A percentile compares a stretch with the other conserved stretches of the same genome.
Evolutionary conservation across 371 early-diverging fungal genomes (phyloP).

Genomic region (Phascolomyces articulosus): DNA sequence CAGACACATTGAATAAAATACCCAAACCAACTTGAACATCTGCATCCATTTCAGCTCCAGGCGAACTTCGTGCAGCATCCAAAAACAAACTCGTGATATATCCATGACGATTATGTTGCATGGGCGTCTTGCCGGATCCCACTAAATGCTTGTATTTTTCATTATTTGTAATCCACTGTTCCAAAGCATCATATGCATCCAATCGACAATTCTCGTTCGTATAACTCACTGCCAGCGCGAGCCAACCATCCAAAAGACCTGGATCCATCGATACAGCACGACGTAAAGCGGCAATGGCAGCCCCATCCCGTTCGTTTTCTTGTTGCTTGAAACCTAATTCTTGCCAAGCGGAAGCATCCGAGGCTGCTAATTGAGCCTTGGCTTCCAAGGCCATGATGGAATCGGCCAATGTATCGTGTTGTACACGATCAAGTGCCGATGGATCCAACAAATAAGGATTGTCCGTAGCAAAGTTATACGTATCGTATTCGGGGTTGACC

Average conservation of each 20-base stretch:
- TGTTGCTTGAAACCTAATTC: constrained; percentile 89
- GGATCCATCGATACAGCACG: constrained; percentile 82
- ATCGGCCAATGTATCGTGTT: constrained; percentile 74
- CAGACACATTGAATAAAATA: constrained; percentile 87
- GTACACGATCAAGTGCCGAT: constrained; percentile 42
- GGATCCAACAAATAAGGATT: constrained; percentile 76
- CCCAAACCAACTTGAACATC: constrained; percentile 95
- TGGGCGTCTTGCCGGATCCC: constrained; percentile 11
- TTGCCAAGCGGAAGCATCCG: constrained; percentile 86
- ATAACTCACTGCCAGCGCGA: constrained; percentile 91
- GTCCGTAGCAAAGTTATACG: constrained; percentile 76
- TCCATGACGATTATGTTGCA: constrained; percentile 54
- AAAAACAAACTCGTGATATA: constrained; percentile 78
- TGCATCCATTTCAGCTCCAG: constrained; percentile 72
- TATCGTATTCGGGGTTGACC: constrained; percentile 64
- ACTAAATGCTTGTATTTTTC: constrained; percentile 61
- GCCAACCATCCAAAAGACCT: constrained; percentile 71
- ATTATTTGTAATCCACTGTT: constrained; percentile 84
- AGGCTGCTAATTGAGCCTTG: constrained; percentile 79
- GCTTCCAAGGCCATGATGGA: constrained; percentile 93
- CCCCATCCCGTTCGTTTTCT: constrained; percentile 93
- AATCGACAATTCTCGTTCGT: constrained; percentile 88
- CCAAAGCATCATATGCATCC: constrained; percentile 88
- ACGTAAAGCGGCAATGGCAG: constrained; percentile 89
- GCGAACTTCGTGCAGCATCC: constrained; percentile 73